phyloP scores from a whole-genome alignment of 441 rosid species.

The Capsella rubella region DNA sequence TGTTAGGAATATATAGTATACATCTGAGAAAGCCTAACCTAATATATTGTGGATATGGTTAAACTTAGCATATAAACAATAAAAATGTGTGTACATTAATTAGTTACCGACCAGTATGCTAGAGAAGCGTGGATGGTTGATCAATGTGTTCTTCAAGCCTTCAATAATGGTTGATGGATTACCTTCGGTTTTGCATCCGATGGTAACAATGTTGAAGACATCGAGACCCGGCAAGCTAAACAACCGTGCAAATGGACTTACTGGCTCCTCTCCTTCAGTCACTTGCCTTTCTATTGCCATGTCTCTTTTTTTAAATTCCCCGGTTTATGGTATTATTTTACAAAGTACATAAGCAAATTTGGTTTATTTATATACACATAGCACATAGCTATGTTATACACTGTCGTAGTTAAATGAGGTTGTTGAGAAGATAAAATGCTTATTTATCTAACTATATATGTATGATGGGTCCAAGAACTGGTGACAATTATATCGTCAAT shows the following conservation, averaged over 20 bases:
- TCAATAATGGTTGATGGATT: conserved; percentile 45
- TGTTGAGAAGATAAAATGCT: neutral
- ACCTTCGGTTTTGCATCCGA: conserved; percentile 53
- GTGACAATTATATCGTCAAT: neutral
- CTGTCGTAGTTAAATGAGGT: neutral
- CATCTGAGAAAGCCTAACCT: neutral
- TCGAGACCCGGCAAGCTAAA: conserved; percentile 23
- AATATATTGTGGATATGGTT: neutral
- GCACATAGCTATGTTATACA: neutral
- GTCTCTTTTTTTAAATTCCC: neutral
- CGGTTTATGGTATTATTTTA: neutral
- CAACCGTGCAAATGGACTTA: conserved; percentile 21
- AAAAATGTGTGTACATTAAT: neutral
- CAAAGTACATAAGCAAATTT: neutral
- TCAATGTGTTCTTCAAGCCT: conserved; percentile 55
- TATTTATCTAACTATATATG: neutral
- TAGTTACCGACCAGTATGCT: conserved; percentile 52
- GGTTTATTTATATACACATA: neutral
- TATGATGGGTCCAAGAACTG: neutral
- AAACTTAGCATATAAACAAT: conserved; percentile 2
- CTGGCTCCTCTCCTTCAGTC: conserved; percentile 18
- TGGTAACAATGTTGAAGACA: conserved; percentile 51
- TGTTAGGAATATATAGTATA: neutral
- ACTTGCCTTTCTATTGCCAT: conserved; percentile 8
- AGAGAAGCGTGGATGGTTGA: conserved; percentile 77